These are phyloP conservation scores for Sphaerulina vaccinii DNA, from an alignment of 2,329 filamentous ascomycete species.

Conservation along the genomic window DNA sequence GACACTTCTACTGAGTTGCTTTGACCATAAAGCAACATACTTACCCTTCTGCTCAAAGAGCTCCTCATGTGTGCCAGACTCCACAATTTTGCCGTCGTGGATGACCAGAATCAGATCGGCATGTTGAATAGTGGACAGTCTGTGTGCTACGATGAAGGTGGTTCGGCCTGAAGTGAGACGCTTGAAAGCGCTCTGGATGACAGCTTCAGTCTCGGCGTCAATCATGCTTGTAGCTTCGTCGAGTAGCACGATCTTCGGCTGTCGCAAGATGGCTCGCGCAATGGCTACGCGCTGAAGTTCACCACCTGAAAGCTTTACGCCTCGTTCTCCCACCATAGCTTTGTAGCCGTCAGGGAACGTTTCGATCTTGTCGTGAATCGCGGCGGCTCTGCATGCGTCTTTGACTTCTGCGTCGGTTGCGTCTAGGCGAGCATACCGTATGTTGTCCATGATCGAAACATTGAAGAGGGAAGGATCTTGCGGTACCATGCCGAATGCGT, in stretches of 20 bases:
- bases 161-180: slow-evolving; percentile 63
- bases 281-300: slow-evolving; percentile 82
- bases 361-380: slow-evolving; percentile 64
- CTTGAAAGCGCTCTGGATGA: slow-evolving; percentile 59
- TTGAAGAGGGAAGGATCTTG: slow-evolving; percentile 66
- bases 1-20: slow-evolving; percentile 34
- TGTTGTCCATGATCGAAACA: slow-evolving; percentile 62
- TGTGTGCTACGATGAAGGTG: slow-evolving; percentile 76
- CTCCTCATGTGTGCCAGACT: slow-evolving; percentile 73
- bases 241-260: slow-evolving; percentile 66
- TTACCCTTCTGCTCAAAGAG: slow-evolving; percentile 53
- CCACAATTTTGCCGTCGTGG: slow-evolving; percentile 66
- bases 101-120: slow-evolving; percentile 79
- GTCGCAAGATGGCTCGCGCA: slow-evolving; percentile 66
- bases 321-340: slow-evolving; percentile 72
- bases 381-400: slow-evolving; percentile 60
- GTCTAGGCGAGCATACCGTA: slow-evolving; percentile 61
- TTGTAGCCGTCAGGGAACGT: slow-evolving; percentile 66
- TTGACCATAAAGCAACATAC: slow-evolving; percentile 37
- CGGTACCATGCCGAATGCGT: slow-evolving; percentile 62
- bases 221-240: slow-evolving; percentile 75
- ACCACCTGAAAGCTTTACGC: slow-evolving; percentile 77
- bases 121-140: slow-evolving; percentile 71
- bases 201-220: slow-evolving; percentile 54
- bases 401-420: slow-evolving; percentile 61